Base-by-base conservation (phyloP, 2,329 filamentous ascomycete genomes). In the Pseudocercospora fuligena region DNA sequence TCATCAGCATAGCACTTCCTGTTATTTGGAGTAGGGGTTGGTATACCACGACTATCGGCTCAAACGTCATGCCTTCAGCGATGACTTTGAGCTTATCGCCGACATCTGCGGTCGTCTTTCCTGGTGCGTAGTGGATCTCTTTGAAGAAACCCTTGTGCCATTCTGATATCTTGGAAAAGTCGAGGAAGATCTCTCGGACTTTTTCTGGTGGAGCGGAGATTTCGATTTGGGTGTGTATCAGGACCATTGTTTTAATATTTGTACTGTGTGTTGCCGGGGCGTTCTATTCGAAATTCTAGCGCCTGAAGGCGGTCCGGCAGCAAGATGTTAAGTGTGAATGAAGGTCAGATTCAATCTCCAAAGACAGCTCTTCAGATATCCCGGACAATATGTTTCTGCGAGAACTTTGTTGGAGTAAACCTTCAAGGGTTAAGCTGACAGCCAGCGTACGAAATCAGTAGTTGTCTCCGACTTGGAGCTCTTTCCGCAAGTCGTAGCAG, bases 21-120 rank as follows among this genome's bases (percentile, higher is more conserved):
- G n/a, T n/a, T n/a, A n/a, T n/a, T n/a, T n/a, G n/a, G n/a, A n/a
- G n/a, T n/a, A n/a, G n/a, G n/a, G n/a, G n/a, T n/a, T n/a, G n/a
- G 63, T 49, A 36, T 46, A 69, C 69, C 6, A 69, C 33, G 1
- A 70, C 53, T n/a, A 62, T 53, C 1, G 66, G 66, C 16, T 65
- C 43, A 33, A 70, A 69, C 2, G 64, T 64, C 66, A 66, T 69
- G 12, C 69, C 66, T 60, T 61, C 60, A 1, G 65, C 36, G 16
- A 58, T 49, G n/a, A 70, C 62, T 54, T 59, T 63, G 40, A 70
- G 60, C 19, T 65, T 65, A 31, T 70, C 69, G 60, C 69, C 69
- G 25, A 36, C 7, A 27, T 65, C 47, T 29, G 59, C 46, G 4
- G 23, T 19, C 3, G 49, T 29, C 40, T 65, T 66, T 40, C 21